Evolutionary conservation across 495 filamentous ascomycete genomes (phyloP), one percentile per base, ranked within the genome.

Genomic region (Saxophila tyrrhenica): DNA sequence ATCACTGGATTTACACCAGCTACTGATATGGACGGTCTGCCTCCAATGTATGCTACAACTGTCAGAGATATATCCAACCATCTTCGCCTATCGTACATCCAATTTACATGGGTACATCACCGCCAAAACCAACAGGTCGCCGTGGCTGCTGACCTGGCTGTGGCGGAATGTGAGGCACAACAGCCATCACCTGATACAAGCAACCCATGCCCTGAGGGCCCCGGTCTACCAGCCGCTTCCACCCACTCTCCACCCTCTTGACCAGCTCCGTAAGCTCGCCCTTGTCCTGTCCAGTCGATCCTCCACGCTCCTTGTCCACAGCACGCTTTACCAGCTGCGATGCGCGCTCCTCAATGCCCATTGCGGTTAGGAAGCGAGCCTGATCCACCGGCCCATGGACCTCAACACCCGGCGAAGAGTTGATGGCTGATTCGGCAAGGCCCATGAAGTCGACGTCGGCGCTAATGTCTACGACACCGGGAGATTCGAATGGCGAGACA

Each of bases 371-470:
- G 69, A 90, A 98, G 21, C 71, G 69, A 0, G 79, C 89, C 69
- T 98, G 92, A 62, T 89, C 82, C 2, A 96, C 83, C 2, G 92
- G 92, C 0, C 92, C 92, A 67, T 96, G 89, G 15, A 95, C 86
- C 66, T 97, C 92, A 16, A 97, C 82, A 1, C 80, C 84, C 7
- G 82, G 77, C 55, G 81, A 86, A 0, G 85, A 83, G 24, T 74
- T 70, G 17, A 86, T 68, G 2, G 89, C 91, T 1, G 85, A 74
- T 69, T 96, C 91, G 2, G 86, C 89, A 3, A 98, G 69, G 5
- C 81, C 86, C 0, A 72, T 73, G 61, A 98, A 98, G 65, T 98
- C 92, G 0, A 98, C 92, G 66, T 98, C 90, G 0, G 85, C 91
- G 57, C 78, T 84, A 3, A 98, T 73, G 63, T 98, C 92, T 2